Conservation (phyloP, 306 rosid genomes). For the Medicago lupulina region DNA sequence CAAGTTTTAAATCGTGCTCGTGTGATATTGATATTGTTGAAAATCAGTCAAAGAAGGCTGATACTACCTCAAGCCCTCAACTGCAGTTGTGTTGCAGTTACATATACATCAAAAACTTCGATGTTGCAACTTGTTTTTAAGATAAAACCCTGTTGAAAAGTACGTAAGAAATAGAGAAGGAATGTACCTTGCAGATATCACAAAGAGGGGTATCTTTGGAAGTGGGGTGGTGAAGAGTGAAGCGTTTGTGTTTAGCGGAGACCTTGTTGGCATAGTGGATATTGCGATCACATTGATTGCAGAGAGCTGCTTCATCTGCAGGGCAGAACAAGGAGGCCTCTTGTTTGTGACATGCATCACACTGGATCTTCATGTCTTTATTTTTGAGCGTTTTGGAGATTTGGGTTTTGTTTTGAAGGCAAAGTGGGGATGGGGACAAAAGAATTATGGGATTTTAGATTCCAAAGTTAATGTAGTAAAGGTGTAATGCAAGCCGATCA, state of each 20-base stretch:
- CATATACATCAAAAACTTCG: neutral
- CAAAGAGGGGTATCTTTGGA: conserved; percentile 63
- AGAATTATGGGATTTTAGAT: conserved; percentile 53
- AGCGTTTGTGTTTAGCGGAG: conserved; percentile 70
- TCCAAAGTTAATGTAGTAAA: no score
- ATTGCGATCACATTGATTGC: conserved; percentile 65
- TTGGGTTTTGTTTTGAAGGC: conserved; percentile 16
- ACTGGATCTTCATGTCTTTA: conserved; percentile 74
- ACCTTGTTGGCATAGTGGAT: conserved; percentile 85
- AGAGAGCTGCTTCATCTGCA: conserved; percentile 89
- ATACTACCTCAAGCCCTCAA: no score
- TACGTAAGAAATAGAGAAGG: neutral
- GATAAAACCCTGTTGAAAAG: neutral
- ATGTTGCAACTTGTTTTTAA: neutral
- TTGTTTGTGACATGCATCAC: conserved; percentile 68
- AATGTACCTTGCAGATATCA: conserved; percentile 38
- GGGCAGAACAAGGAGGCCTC: conserved; percentile 74
- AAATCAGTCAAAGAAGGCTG: no score
- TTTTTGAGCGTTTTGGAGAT: neutral
- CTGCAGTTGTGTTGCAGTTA: neutral
- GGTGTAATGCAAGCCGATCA: no score
- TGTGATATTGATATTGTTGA: no score
- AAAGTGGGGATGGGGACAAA: conserved; percentile 44
- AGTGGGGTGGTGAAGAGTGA: conserved; percentile 61
- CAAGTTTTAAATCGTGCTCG: no score